These are phyloP conservation scores for Themeda triandra DNA, from an alignment of 176 grass and related monocot species.

Conservation along the genomic window DNA sequence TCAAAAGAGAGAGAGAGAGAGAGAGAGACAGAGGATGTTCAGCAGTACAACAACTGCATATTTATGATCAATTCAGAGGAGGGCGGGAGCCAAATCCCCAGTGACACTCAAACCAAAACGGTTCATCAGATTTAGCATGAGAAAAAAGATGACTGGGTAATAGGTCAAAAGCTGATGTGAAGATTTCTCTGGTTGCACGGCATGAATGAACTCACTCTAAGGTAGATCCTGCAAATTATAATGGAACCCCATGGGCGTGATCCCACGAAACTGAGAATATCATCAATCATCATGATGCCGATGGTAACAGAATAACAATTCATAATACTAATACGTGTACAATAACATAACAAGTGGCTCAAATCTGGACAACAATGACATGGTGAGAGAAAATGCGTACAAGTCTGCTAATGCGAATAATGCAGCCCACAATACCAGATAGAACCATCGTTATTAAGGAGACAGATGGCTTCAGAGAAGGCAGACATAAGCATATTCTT, in stretches of 20 bases:
- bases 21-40: too few relatives aligned
- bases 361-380: neutral
- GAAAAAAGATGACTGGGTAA: too few relatives aligned
- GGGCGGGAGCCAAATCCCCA: too few relatives aligned
- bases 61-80: too few relatives aligned
- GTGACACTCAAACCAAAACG: too few relatives aligned
- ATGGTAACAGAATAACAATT: too few relatives aligned
- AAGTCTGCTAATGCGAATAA: neutral
- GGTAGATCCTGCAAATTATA: neutral
- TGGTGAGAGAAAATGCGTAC: neutral
- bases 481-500: neutral
- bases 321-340: too few relatives aligned
- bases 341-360: neutral
- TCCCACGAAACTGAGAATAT: too few relatives aligned
- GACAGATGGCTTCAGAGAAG: neutral
- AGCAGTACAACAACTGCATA: too few relatives aligned
- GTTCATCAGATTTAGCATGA: too few relatives aligned
- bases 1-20: too few relatives aligned
- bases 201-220: neutral
- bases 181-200: neutral
- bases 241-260: neutral
- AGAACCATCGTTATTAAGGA: neutral
- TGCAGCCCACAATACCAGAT: neutral
- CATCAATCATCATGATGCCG: neutral
- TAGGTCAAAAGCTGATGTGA: too few relatives aligned